Percentiles rank a stretch among this genome's conserved stretches.
phyloP scores from a whole-genome alignment of 257 asterid genomes.

The Jacaranda copaia region DNA sequence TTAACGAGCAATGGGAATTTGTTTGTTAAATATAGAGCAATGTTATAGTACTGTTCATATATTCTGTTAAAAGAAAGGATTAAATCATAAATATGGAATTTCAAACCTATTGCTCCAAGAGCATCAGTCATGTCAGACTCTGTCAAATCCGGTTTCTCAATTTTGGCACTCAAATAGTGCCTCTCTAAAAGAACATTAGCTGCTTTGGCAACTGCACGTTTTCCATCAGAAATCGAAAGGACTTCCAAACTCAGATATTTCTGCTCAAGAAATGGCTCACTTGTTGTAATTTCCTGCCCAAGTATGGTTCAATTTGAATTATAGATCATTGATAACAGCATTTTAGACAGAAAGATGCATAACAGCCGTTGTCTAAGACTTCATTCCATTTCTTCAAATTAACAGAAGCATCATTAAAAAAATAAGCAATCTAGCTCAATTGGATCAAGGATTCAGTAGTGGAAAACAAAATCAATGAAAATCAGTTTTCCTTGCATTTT shows the following conservation, averaged over 20 bases:
- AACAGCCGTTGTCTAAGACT: background rate
- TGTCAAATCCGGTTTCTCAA: slow-evolving; percentile 58
- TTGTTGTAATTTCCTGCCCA: slow-evolving; percentile 48
- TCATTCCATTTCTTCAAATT: background rate
- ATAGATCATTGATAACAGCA: slow-evolving; percentile 33
- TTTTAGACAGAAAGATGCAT: background rate
- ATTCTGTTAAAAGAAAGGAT: background rate
- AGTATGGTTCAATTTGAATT: slow-evolving; percentile 22
- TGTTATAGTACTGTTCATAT: background rate
- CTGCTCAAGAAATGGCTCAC: slow-evolving; percentile 45
- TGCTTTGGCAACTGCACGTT: slow-evolving; percentile 84
- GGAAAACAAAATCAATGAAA: too few relatives aligned
- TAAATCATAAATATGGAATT: background rate
- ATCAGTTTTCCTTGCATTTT: too few relatives aligned
- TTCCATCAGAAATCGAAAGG: slow-evolving; percentile 75
- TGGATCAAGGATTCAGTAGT: too few relatives aligned
- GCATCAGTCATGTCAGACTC: slow-evolving; percentile 81
- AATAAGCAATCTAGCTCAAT: too few relatives aligned
- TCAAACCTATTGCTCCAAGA: slow-evolving; percentile 67
- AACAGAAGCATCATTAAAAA: background rate
- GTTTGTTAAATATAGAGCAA: slow-evolving; percentile 11
- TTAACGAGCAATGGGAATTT: slow-evolving; percentile 32
- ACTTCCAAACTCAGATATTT: slow-evolving; percentile 67
- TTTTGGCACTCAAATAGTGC: slow-evolving; percentile 46
- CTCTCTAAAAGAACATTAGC: slow-evolving; percentile 74